phyloP scores from a whole-genome alignment of 1,139 yeast genomes.

The Yamadazyma siamensis region DNA sequence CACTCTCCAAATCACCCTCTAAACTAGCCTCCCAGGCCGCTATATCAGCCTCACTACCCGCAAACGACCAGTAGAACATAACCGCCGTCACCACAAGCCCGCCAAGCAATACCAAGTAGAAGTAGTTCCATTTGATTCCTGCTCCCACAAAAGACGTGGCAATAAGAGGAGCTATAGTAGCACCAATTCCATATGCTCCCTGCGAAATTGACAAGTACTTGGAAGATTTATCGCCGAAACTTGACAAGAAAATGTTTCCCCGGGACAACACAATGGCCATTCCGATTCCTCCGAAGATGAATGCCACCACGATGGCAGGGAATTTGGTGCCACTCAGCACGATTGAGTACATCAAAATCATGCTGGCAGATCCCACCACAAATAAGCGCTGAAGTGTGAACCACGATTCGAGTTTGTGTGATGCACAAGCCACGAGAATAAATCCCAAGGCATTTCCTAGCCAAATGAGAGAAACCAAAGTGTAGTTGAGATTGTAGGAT shows the following conservation, averaged over 20 bases:
- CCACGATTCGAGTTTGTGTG: constrained; percentile 36
- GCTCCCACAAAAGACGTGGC: constrained; percentile 50
- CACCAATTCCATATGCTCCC: constrained; percentile 63
- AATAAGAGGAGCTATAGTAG: constrained; percentile 55
- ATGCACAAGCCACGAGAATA: constrained; percentile 34
- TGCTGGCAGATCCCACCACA: constrained; percentile 30
- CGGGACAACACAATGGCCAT: constrained; percentile 52
- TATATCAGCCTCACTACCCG: constrained; percentile 41
- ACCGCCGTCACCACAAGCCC: constrained; percentile 25
- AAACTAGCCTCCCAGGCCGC: constrained; percentile 28
- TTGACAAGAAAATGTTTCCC: constrained; percentile 53
- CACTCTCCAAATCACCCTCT: too few relatives aligned
- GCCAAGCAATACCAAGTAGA: constrained; percentile 48
- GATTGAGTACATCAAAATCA: constrained; percentile 36
- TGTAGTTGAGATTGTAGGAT: constrained; percentile 32
- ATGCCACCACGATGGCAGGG: constrained; percentile 47
- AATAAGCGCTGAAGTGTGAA: constrained; percentile 39
- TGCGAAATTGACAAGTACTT: constrained; percentile 52
- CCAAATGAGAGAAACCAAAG: constrained; percentile 44
- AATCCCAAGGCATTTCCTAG: constrained; percentile 43
- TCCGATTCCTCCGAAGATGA: constrained; percentile 59
- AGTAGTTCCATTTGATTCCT: constrained; percentile 52
- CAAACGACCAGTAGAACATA: constrained; percentile 33
- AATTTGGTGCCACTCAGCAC: constrained; percentile 35
- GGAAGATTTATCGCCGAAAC: constrained; percentile 44